Conservation (phyloP, 208 protist species). For the Crithidia mellificae region DNA sequence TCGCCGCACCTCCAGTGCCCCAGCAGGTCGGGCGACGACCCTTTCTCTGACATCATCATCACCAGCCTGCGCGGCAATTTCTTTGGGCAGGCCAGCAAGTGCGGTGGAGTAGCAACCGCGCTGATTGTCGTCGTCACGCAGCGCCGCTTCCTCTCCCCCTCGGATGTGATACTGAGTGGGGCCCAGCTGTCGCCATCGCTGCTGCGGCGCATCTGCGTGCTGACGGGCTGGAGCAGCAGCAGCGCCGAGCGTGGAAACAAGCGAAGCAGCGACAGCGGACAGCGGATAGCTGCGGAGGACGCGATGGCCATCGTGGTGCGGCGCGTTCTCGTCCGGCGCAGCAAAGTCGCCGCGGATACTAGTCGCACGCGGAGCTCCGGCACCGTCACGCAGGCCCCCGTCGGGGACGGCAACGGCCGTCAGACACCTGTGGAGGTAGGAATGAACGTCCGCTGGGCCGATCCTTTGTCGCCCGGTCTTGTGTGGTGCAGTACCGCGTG, state of each 20-base stretch:
- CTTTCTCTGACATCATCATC: constrained; percentile 2
- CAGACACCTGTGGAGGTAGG: constrained; percentile 15
- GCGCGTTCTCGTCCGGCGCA: constrained; percentile 17
- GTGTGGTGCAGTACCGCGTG: constrained; percentile 13
- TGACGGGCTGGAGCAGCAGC: constrained; percentile 40
- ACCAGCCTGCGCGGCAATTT: constrained; percentile 14
- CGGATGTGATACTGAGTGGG: constrained; percentile 63
- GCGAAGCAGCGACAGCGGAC: not conserved
- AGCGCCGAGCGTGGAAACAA: not conserved
- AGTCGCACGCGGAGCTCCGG: not conserved
- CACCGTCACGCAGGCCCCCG: not conserved
- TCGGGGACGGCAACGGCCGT: not conserved
- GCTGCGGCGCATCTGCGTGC: constrained; percentile 35
- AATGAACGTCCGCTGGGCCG: constrained; percentile 7
- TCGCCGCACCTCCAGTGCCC: constrained; percentile 1
- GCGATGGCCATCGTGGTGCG: constrained; percentile 16
- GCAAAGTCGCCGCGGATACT: not conserved
- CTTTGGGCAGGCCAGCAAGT: constrained; percentile 1
- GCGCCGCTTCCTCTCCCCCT: constrained; percentile 51
- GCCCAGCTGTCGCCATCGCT: constrained; percentile 60
- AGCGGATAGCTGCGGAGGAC: not conserved
- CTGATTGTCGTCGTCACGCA: constrained; percentile 65
- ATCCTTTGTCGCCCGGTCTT: not conserved
- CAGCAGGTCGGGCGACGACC: not conserved
- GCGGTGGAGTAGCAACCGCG: not conserved